Percentiles rank a stretch among this genome's conserved stretches.
Conservation (phyloP, 805 yeast genomes). For the Ogataea methylovora region DNA sequence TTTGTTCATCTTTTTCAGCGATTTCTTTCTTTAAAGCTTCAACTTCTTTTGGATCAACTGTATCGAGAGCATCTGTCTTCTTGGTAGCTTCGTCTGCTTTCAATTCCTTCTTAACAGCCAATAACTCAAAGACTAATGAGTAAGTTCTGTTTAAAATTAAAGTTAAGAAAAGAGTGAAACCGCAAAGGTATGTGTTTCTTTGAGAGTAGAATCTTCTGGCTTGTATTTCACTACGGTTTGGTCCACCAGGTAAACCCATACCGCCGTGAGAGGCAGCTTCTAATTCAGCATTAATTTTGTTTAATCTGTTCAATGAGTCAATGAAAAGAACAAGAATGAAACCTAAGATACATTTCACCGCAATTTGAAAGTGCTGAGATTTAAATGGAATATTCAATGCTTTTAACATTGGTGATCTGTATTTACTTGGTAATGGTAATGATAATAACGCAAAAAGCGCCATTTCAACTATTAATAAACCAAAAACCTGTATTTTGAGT, state of each 20-base stretch:
- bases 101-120: slow-evolving; percentile 52
- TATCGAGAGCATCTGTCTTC: slow-evolving; percentile 12
- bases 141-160: slow-evolving; percentile 81
- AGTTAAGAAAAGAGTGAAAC: slow-evolving; percentile 87
- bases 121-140: slow-evolving; percentile 66
- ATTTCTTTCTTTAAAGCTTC: slow-evolving; percentile 42
- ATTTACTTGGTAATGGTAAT: slow-evolving; percentile 72
- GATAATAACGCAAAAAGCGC: slow-evolving; percentile 71
- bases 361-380: slow-evolving; percentile 63
- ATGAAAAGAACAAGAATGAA: slow-evolving; percentile 79
- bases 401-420: slow-evolving; percentile 61
- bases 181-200: slow-evolving; percentile 92
- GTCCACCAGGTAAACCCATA: slow-evolving; percentile 20
- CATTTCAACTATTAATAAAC: slow-evolving; percentile 74
- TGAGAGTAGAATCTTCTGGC: slow-evolving; percentile 93
- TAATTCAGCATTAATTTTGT: slow-evolving; percentile 59
- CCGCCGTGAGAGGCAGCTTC: slow-evolving; percentile 16
- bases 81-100: slow-evolving; percentile 9
- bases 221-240: slow-evolving; percentile 74
- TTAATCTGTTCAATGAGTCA: slow-evolving; percentile 83
- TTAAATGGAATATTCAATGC: slow-evolving; percentile 63
- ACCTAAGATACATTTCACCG: slow-evolving; percentile 73
- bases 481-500: slow-evolving; percentile 23
- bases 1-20: slow-evolving; percentile 54
- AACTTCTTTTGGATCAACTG: slow-evolving; percentile 30